Evolutionary conservation across 352 stramenopile genomes (phyloP), one percentile per base, ranked within the genome.

Genomic region (Globisporangium emineosum): DNA sequence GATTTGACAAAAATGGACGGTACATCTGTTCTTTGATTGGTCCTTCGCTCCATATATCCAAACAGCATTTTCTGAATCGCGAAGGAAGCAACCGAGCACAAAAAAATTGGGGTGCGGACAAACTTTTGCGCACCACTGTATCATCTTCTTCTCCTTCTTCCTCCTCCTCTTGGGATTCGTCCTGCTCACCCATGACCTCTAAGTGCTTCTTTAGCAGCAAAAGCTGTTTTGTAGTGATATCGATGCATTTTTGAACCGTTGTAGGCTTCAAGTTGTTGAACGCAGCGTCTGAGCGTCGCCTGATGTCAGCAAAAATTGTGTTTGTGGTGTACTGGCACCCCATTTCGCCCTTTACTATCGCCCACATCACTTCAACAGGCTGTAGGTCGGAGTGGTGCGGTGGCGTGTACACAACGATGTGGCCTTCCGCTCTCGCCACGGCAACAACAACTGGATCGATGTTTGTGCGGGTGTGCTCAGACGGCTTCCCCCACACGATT

Each of bases 351-450:
- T 75, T 72, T 3, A 72, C 37, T 21, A 64, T 54, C 3, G 60
- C 65, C 69, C 69, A 75, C 1, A 71, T 45, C 2, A 55, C 30
- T 49, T 75, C 65, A 47, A 72, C 69, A 4, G 65, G 65, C 47
- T 75, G 60, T 13, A 75, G 60, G 23, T 72, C 57, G 15, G 65
- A 67, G 53, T 75, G 67, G 25, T 75, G 51, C 9, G 64, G 68
- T 9, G 9, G 68, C 2, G 67, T 69, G 52, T 57, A 69, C n/a
- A 73, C 25, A 15, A 67, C 60, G 1, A 29, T 19, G 17, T 72
- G 66, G 1, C 53, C 58, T 25, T 19, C 45, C 8, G 21, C 30
- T n/a, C 45, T 19, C 29, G 65, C 68, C 32, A 68, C 23, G 17
- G 50, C 29, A 13, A 71, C 49, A 12, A 66, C 50, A 0, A 64